Evolutionary conservation across 2,329 filamentous ascomycete genomes (phyloP), one percentile per base, ranked within the genome.

Genomic region (Neospermospora avenae): DNA sequence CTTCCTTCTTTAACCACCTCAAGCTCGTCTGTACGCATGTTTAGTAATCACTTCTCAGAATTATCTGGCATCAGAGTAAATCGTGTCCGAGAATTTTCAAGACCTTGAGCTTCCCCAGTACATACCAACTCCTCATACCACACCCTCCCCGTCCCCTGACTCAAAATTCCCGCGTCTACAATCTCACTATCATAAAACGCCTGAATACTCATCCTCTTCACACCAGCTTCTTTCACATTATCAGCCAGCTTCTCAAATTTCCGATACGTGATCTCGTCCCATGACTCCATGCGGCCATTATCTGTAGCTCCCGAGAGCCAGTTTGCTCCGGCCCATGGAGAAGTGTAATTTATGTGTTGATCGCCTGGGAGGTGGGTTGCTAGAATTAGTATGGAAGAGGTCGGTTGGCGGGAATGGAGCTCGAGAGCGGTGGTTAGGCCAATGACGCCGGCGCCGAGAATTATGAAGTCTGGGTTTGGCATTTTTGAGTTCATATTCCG

Each of bases 351-450:
- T 64, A 93, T 87, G 65, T 92, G 88, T 73, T 93, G 93, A 77
- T 96, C 93, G 39, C 93, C 93, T 0, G 93, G 92, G 87, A 96
- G 93, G 72, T 96, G 89, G 70, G 93, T 95, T 4, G 90, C 88
- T 22, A 90, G 78, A 34, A 96, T 79, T 0, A 88, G 91, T 66
- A 95, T 77, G 18, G 77, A 75, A 64, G 85, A 80, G 11, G 74
- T 68, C 13, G 76, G 74, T 67, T 84, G 78, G 24, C 70, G 68
- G 59, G 78, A 77, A 18, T 84, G 84, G 20, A 89, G 76, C 18
- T 84, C 74, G 31, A 86, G 77, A 31, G 86, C 86, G 1, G 84
- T 87, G 1, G 85, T 88, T 49, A 89, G 77, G 14, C 85, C 86
- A 20, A 83, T 77, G 3, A 89, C 85, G 46, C 86, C 86, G 45